Evolutionary conservation across 106 monocot genomes (phyloP).

Genomic region (Dendrobium nobile): DNA sequence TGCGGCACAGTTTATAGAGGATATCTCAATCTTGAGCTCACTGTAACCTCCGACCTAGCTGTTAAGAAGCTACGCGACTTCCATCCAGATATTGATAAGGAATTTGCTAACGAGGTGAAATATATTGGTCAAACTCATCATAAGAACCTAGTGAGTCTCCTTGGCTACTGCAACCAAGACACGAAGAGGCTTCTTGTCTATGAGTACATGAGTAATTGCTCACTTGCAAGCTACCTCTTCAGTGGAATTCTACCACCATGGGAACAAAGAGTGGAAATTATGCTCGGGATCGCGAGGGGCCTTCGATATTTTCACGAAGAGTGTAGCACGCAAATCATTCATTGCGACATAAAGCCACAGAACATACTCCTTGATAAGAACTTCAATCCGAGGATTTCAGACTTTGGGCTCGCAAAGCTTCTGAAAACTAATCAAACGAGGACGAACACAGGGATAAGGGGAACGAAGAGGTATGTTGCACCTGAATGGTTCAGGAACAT

Average conservation of each 20-base stretch:
- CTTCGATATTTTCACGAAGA: conserved; percentile 53
- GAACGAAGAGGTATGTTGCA: conserved; percentile 58
- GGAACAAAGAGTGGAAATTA: conserved; percentile 21
- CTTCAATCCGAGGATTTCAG: conserved; percentile 34
- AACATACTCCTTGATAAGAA: conserved; percentile 51
- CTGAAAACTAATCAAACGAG: conserved; percentile 34
- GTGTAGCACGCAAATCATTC: conserved; percentile 31
- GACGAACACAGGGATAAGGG: conserved; percentile 31
- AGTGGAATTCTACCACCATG: conserved; percentile 12
- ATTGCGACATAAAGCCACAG: conserved; percentile 53
- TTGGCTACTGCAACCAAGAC: no score
- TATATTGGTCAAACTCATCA: conserved; percentile 48
- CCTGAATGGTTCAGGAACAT: conserved; percentile 47
- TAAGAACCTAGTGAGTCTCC: conserved; percentile 38
- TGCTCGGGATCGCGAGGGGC: conserved; percentile 45
- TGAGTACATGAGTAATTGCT: no score
- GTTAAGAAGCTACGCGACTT: conserved; percentile 40
- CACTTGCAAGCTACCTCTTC: no score
- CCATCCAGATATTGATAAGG: conserved; percentile 24
- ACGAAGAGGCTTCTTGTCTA: no score
- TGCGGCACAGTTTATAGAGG: conserved; percentile 62
- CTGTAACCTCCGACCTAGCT: conserved; percentile 44
- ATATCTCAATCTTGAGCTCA: conserved; percentile 11
- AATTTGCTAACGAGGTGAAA: conserved; percentile 43
- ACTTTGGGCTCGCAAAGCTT: conserved; percentile 57